Base-by-base conservation (phyloP, 202 grass and related monocot genomes). In the Hordeum pubiflorum region DNA sequence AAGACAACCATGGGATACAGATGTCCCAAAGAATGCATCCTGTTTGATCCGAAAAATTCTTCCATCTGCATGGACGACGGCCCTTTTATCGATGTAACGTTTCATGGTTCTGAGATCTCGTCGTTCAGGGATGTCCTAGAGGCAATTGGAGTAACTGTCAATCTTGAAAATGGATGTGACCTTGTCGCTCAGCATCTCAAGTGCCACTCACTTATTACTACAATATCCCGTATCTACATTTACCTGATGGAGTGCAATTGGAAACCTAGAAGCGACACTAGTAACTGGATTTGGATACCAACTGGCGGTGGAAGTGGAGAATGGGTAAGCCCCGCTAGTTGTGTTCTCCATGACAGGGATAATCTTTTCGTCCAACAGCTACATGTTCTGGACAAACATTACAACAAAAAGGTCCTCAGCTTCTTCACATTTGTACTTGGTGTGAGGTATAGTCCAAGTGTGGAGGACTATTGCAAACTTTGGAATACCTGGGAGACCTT, bases 221-320 rank as follows among this genome's bases (percentile, higher is more conserved):
- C 87, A 27, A 90, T 96, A 58, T 81, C 55, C 4, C 67, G 90
- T 59, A 87, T 92, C 36, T 92, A 96, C 69, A 29, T 32, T 23
- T 61, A 29, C 24, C 58, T 61, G 29, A 31, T 31, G 29, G 24
- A 61, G 58, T 61, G 24, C 58, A 67, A 90, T 4, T 95, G 93
- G 93, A 1, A 63, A 7, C 72, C 82, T 9, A 23, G 74, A 14
- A 62, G 84, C 21, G 48, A 68, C 38, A 54, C 9, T 17, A 22
- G 34, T 58, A 66, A 78, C 31, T 92, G 82, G 89, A 88, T 95
- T 92, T 31, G 93, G 93, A 64, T 90, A 41, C 89, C 89, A 59
- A 82, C 36, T 6, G 50, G 59, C 74, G 50, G 11, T 1, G 43
- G 27, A 12, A 31, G 54, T 44, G 93, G 89, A 59, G 2, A 86